phyloP scores from a whole-genome alignment of 345 rosid genomes.

The Noccaea bulbosa region DNA sequence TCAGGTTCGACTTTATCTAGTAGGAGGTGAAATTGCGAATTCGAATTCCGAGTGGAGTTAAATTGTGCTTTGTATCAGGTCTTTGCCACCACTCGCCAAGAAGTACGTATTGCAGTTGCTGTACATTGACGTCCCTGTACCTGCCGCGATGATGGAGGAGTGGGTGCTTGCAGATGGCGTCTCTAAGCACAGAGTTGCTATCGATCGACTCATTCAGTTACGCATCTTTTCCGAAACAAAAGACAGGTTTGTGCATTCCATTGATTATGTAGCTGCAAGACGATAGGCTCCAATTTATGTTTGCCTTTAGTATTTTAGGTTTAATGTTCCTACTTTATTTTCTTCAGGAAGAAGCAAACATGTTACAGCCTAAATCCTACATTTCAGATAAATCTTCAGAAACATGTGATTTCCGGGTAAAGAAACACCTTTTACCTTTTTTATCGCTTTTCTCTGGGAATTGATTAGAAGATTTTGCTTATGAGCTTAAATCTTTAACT shows the following conservation, averaged over 20 bases:
- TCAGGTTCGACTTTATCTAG: slow-evolving; percentile 52
- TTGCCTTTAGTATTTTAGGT: background rate
- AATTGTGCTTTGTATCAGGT: slow-evolving; percentile 50
- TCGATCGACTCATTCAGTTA: slow-evolving; percentile 77
- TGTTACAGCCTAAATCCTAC: slow-evolving; percentile 71
- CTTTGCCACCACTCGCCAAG: slow-evolving; percentile 90
- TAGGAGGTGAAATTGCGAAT: too few relatives aligned
- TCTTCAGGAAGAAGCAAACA: slow-evolving; percentile 69
- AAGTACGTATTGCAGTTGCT: slow-evolving; percentile 75
- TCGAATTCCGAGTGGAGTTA: background rate
- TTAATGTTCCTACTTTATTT: slow-evolving; percentile 4
- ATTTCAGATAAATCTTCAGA: slow-evolving; percentile 77
- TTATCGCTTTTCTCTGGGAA: slow-evolving; percentile 2
- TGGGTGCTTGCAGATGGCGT: slow-evolving; percentile 79
- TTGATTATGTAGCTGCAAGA: slow-evolving; percentile 3
- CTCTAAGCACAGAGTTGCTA: slow-evolving; percentile 81
- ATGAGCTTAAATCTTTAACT: slow-evolving; percentile 33
- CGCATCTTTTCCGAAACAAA: slow-evolving; percentile 56
- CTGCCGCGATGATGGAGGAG: slow-evolving; percentile 63
- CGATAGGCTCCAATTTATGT: background rate
- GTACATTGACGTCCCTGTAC: slow-evolving; percentile 57
- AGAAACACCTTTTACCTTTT: background rate
- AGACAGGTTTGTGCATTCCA: slow-evolving; percentile 55
- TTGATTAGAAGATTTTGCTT: slow-evolving; percentile 17
- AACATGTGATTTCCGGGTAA: slow-evolving; percentile 77